phyloP scores from a whole-genome alignment of 768 basidiomycete species.

The Chalciporus chontae region DNA sequence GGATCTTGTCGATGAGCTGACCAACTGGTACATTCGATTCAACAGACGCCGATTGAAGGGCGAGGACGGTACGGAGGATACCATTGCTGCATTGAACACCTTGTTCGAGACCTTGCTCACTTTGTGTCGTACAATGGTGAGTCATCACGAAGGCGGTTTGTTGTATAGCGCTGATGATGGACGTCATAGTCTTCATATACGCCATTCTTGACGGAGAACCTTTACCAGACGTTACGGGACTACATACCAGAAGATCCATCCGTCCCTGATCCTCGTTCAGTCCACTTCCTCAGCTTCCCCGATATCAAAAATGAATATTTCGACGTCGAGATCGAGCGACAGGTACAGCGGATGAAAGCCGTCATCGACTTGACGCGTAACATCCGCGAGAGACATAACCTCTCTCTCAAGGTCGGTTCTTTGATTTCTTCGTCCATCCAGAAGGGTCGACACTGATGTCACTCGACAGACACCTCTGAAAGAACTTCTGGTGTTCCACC shows the following conservation, averaged over 20 bases:
- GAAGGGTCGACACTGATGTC: not conserved
- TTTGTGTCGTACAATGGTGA: slow-evolving; percentile 90
- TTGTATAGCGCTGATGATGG: slow-evolving; percentile 1
- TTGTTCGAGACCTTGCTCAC: slow-evolving; percentile 95
- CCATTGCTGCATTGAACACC: slow-evolving; percentile 85
- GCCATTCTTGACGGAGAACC: slow-evolving; percentile 94
- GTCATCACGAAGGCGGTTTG: slow-evolving; percentile 17
- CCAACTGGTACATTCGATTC: slow-evolving; percentile 99
- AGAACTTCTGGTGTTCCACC: slow-evolving; percentile 92
- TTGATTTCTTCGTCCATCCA: not conserved
- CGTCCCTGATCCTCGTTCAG: slow-evolving; percentile 78
- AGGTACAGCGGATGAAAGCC: slow-evolving; percentile 91
- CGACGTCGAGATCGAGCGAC: slow-evolving; percentile 87
- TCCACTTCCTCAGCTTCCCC: slow-evolving; percentile 96
- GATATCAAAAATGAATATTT: slow-evolving; percentile 93
- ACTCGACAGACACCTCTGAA: slow-evolving; percentile 75
- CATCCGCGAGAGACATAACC: slow-evolving; percentile 79
- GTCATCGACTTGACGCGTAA: slow-evolving; percentile 91
- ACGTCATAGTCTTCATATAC: slow-evolving; percentile 85
- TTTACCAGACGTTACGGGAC: slow-evolving; percentile 86
- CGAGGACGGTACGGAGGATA: slow-evolving; percentile 87
- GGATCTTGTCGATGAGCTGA: slow-evolving; percentile 91
- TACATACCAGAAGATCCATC: slow-evolving; percentile 77
- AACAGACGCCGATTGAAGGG: slow-evolving; percentile 96
- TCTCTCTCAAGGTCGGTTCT: slow-evolving; percentile 80